phyloP scores from a whole-genome alignment of 176 grass and related monocot species.

The Aegilops sharonensis region DNA sequence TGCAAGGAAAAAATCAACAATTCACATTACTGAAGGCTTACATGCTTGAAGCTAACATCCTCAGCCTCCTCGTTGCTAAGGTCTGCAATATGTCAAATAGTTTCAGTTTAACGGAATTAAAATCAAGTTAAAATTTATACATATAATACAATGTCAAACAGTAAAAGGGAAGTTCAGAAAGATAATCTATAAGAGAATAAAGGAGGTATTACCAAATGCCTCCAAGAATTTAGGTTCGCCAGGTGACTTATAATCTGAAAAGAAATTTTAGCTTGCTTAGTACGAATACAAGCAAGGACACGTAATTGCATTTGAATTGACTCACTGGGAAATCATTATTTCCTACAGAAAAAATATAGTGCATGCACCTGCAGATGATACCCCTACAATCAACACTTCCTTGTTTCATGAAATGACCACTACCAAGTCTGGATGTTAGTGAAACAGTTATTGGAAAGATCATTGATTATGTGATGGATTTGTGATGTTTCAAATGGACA shows the following conservation, averaged over 20 bases:
- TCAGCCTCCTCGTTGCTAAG: slow-evolving; percentile 85
- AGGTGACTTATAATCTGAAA: slow-evolving; percentile 94
- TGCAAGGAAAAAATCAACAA: neutral
- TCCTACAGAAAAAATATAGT: neutral
- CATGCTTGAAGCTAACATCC: slow-evolving; percentile 96
- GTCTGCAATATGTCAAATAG: slow-evolving; percentile 61
- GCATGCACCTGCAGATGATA: slow-evolving; percentile 14
- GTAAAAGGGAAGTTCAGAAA: neutral
- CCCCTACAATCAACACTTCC: neutral
- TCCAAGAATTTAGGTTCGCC: slow-evolving; percentile 94
- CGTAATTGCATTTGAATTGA: neutral
- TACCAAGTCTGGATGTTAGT: neutral
- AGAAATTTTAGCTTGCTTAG: slow-evolving; percentile 33
- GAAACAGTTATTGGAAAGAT: neutral
- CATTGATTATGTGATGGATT: neutral
- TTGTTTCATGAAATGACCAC: slow-evolving; percentile 22
- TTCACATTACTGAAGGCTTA: slow-evolving; percentile 40
- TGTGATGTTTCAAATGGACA: slow-evolving; percentile 17
- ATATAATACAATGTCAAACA: neutral
- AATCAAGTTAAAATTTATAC: slow-evolving; percentile 23
- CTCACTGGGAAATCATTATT: neutral
- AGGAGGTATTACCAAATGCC: slow-evolving; percentile 71
- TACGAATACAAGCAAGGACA: neutral
- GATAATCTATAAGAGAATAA: slow-evolving; percentile 1
- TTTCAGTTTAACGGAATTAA: slow-evolving; percentile 14